phyloP scores from a whole-genome alignment of 2,329 filamentous ascomycete genomes.

The Fonsecaea nubica region DNA sequence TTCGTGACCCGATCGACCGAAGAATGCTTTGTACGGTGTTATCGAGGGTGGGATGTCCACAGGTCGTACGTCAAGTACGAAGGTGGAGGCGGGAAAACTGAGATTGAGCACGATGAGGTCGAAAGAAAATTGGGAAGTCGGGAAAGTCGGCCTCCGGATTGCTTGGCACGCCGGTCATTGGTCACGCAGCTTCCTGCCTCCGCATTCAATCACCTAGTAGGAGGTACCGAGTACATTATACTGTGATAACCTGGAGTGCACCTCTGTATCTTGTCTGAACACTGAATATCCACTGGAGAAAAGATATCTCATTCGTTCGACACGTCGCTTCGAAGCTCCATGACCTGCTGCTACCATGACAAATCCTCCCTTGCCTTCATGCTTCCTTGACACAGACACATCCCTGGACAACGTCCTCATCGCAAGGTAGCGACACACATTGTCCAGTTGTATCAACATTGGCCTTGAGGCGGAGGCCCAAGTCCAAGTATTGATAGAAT shows the following conservation, averaged over 20 bases:
- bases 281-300: neutral
- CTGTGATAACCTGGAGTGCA: neutral
- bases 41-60: slow-evolving; percentile 9
- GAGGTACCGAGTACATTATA: neutral
- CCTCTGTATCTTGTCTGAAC: neutral
- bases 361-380: neutral
- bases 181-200: neutral
- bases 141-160: slow-evolving; percentile 1
- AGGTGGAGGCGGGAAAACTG: slow-evolving; percentile 21
- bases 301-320: neutral
- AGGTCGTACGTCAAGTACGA: slow-evolving; percentile 23
- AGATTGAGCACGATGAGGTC: slow-evolving; percentile 4
- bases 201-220: neutral
- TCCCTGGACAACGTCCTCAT: neutral
- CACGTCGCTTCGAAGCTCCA: neutral
- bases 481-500: neutral
- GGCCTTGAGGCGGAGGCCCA: neutral
- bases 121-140: slow-evolving; percentile 10
- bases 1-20: slow-evolving; percentile 14
- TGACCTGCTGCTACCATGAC: neutral
- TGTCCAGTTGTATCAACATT: neutral
- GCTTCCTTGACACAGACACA: neutral
- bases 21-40: slow-evolving; percentile 23
- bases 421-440: neutral
- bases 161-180: slow-evolving; percentile 13